Percentiles rank a stretch among this genome's conserved stretches.
Evolutionary conservation across 2,329 filamentous ascomycete genomes (phyloP).

Genomic region (Talaromyces islandicus): DNA sequence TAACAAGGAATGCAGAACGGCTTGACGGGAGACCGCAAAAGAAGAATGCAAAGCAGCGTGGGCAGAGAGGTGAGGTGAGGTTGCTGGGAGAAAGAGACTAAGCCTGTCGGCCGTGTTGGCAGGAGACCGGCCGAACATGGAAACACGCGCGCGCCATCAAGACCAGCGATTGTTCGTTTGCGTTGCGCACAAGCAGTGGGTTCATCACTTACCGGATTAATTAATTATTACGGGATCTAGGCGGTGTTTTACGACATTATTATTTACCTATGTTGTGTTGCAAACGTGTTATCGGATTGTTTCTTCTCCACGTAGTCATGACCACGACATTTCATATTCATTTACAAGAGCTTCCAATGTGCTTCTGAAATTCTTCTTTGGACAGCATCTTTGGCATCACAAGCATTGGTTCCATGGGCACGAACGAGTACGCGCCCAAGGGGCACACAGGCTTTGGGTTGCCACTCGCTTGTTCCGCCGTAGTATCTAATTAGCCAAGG

Average conservation of each 20-base stretch:
- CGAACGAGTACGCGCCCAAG: background rate
- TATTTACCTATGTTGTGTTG: background rate
- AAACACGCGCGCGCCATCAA: background rate
- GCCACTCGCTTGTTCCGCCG: too few species aligned
- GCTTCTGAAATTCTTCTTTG: too few species aligned
- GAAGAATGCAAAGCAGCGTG: background rate
- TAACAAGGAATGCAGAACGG: background rate
- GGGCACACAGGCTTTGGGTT: too few species aligned
- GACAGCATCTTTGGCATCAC: background rate
- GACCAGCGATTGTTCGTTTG: background rate
- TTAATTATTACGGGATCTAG: background rate
- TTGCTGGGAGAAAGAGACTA: background rate
- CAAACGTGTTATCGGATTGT: background rate
- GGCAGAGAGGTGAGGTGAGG: background rate
- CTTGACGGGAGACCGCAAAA: background rate
- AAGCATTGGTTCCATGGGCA: background rate
- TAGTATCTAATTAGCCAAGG: too few species aligned
- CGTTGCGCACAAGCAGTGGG: background rate
- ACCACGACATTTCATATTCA: background rate
- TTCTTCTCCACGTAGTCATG: background rate
- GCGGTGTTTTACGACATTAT: background rate
- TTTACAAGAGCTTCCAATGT: too few species aligned
- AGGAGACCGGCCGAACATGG: background rate
- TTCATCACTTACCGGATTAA: background rate
- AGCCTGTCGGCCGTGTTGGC: too few species aligned